These are phyloP conservation scores for Euphrasia confusa DNA, from an alignment of 257 asterid genomes.

Conservation along the genomic window DNA sequence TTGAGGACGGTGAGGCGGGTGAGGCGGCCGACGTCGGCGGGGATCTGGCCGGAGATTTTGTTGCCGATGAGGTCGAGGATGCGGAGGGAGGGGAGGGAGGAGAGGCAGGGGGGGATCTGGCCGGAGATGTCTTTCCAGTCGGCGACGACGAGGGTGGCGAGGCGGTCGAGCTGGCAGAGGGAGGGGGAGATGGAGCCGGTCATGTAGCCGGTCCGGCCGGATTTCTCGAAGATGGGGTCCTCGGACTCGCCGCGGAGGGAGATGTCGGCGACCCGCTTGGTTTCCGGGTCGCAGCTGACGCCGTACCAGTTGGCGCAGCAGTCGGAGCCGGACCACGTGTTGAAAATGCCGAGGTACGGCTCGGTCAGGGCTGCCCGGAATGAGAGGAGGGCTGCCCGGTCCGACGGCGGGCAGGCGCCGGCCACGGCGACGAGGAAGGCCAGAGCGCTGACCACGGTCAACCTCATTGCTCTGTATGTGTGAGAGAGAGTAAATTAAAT, in stretches of 20 bases:
- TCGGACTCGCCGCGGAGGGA: conserved; percentile 92
- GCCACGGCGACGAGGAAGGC: conserved; percentile 30
- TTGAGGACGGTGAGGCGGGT: conserved; percentile 62
- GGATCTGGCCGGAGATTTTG: conserved; percentile 70
- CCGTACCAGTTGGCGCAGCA: conserved; percentile 90
- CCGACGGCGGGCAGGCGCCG: conserved; percentile 59
- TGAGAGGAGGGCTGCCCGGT: conserved; percentile 57
- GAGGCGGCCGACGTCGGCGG: conserved; percentile 61
- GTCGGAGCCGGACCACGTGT: conserved; percentile 69
- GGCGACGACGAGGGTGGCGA: conserved; percentile 75
- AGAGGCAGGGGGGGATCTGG: conserved; percentile 62
- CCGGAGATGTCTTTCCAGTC: conserved; percentile 94
- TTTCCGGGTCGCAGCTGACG: conserved; percentile 79
- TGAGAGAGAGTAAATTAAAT: neutral
- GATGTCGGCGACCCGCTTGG: conserved; percentile 71
- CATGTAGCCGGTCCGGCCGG: conserved; percentile 97
- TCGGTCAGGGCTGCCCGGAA: conserved; percentile 64
- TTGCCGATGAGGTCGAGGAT: conserved; percentile 81
- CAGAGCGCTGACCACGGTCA: conserved; percentile 26
- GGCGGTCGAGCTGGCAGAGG: conserved; percentile 68
- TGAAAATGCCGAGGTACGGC: conserved; percentile 76
- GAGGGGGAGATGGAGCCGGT: conserved; percentile 70
- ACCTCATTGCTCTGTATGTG: conserved; percentile 22
- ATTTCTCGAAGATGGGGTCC: conserved; percentile 73
- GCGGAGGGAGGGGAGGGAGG: conserved; percentile 51